Evolutionary conservation across 2,329 filamentous ascomycete species (phyloP).

Genomic region (Aphanocladium album): DNA sequence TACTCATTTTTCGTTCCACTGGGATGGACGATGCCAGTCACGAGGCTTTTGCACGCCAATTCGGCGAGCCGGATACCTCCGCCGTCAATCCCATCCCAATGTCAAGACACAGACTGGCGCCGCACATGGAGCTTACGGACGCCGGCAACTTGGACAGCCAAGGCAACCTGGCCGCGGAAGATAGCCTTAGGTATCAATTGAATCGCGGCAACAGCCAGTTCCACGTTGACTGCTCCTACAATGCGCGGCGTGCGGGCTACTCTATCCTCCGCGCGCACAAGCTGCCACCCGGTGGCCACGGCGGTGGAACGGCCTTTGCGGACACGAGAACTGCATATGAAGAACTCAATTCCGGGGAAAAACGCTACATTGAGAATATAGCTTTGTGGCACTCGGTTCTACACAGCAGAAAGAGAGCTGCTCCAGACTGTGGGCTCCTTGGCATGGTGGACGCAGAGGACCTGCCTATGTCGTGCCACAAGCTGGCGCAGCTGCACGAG

Average conservation of each 20-base stretch:
- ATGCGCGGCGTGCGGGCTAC: constrained; percentile 47
- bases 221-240: constrained; percentile 52
- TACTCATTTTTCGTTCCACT: too few relatives aligned
- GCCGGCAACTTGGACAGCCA: too few relatives aligned
- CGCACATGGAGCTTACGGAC: too few relatives aligned
- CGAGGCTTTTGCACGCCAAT: too few relatives aligned
- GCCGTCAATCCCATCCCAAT: too few relatives aligned
- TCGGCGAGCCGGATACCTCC: too few relatives aligned
- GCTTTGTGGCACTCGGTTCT: constrained; percentile 47
- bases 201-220: constrained; percentile 50
- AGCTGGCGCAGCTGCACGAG: constrained; percentile 47
- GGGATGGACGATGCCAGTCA: too few relatives aligned
- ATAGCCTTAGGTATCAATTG: too few relatives aligned
- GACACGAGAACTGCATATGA: constrained; percentile 48
- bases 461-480: constrained; percentile 39
- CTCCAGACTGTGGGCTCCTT: constrained; percentile 46
- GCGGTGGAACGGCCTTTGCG: constrained; percentile 49
- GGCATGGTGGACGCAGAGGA: constrained; percentile 35
- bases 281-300: constrained; percentile 42
- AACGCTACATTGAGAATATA: constrained; percentile 30
- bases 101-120: too few relatives aligned
- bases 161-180: too few relatives aligned
- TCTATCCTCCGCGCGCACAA: constrained; percentile 46
- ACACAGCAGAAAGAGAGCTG: constrained; percentile 47
- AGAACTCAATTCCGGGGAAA: constrained; percentile 33